Conservation (phyloP, 1,284 basidiomycete species). For the Puccinia polysora region DNA sequence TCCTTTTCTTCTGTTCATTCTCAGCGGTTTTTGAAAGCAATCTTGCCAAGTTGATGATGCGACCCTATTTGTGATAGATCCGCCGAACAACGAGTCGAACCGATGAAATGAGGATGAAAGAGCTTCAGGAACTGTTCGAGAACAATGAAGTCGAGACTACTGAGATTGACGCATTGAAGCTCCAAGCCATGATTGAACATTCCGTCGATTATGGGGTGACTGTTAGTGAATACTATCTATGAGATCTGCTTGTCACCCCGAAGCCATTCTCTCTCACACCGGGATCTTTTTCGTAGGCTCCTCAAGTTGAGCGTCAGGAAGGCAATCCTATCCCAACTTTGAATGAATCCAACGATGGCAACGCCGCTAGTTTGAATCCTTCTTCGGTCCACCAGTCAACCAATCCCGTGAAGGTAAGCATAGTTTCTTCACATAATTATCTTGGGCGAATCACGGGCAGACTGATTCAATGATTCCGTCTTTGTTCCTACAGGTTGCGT, state of each 20-base stretch:
- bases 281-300: conserved; percentile 12
- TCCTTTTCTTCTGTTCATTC: background rate
- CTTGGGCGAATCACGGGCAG: background rate
- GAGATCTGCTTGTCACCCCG: background rate
- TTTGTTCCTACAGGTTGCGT: background rate
- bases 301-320: background rate
- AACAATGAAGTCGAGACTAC: background rate
- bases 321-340: background rate
- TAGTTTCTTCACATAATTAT: background rate
- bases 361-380: background rate
- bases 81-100: conserved; percentile 15
- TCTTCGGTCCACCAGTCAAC: background rate
- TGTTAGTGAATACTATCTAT: background rate
- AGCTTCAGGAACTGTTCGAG: background rate
- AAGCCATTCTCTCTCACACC: background rate
- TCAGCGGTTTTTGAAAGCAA: background rate
- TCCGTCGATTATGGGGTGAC: background rate
- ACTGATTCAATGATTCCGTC: background rate
- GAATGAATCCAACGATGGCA: background rate
- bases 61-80: conserved; percentile 2
- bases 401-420: background rate
- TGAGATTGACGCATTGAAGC: conserved; percentile 22
- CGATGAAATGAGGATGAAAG: conserved; percentile 11
- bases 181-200: conserved; percentile 10
- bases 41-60: background rate